Percentiles rank a stretch among this genome's conserved stretches.
Evolutionary conservation across 768 basidiomycete genomes (phyloP).

Genomic region (Mrakia gelida): DNA sequence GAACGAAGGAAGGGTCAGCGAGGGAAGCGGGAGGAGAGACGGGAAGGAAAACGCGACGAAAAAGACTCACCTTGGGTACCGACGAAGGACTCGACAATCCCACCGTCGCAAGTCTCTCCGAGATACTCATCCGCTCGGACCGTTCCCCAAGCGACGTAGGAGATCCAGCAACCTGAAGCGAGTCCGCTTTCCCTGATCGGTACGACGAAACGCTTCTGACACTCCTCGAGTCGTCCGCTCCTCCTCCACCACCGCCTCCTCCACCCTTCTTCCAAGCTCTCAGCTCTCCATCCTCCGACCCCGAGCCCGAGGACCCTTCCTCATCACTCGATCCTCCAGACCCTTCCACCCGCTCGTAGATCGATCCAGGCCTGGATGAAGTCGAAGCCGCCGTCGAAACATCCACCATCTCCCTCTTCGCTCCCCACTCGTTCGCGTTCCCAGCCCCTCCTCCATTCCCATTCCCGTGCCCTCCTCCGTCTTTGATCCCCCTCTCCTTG

Average conservation of each 20-base stretch:
- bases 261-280: constrained; percentile 46
- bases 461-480: constrained; percentile 35
- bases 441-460: constrained; percentile 34
- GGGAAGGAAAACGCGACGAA: constrained; percentile 43
- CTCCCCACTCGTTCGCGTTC: constrained; percentile 46
- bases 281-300: constrained; percentile 45
- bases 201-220: constrained; percentile 46
- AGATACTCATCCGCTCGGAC: constrained; percentile 62
- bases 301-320: constrained; percentile 42
- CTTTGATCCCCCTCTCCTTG: constrained; percentile 41
- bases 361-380: constrained; percentile 52
- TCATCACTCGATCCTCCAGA: constrained; percentile 30
- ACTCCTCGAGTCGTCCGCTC: constrained; percentile 61
- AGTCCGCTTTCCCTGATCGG: not conserved
- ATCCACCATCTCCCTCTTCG: constrained; percentile 56
- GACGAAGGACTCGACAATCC: constrained; percentile 43
- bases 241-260: not conserved
- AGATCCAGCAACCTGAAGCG: not conserved
- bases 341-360: constrained; percentile 41
- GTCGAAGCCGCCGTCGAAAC: constrained; percentile 45
- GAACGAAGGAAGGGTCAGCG: constrained; percentile 39
- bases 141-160: constrained; percentile 37
- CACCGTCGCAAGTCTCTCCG: constrained; percentile 70
- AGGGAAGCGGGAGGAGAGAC: constrained; percentile 22
- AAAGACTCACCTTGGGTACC: not conserved